Percentiles rank a stretch among this genome's conserved stretches.
Conservation (phyloP, 805 yeast species). For the Teunomyces funiuensis region DNA sequence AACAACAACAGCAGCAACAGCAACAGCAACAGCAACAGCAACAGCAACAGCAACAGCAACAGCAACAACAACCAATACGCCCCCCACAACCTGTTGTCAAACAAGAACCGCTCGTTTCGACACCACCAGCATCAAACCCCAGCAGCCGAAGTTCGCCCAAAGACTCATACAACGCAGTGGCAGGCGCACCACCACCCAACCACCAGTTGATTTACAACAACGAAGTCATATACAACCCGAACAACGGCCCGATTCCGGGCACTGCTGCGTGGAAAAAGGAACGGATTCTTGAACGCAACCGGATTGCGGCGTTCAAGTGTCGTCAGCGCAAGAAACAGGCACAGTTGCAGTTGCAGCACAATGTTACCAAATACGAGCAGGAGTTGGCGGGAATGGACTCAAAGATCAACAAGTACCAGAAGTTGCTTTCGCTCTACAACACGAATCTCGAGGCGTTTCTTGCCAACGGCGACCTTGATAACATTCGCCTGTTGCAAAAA, state of each 20-base stretch:
- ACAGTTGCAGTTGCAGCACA: constrained; percentile 64
- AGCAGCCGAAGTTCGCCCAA: constrained; percentile 7
- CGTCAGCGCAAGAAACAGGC: constrained; percentile 68
- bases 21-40: constrained; percentile 4
- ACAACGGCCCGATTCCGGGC: constrained; percentile 61
- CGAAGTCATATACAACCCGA: constrained; percentile 53
- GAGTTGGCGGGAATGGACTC: constrained; percentile 37
- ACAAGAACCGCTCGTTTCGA: constrained; percentile 3
- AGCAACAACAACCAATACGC: not conserved
- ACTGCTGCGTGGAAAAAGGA: constrained; percentile 69
- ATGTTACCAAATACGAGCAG: constrained; percentile 47
- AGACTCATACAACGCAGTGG: constrained; percentile 16
- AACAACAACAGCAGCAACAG: constrained; percentile 1
- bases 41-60: constrained; percentile 3
- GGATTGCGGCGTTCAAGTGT: constrained; percentile 70
- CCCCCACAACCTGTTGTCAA: not conserved
- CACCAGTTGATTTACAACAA: constrained; percentile 54
- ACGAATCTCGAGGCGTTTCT: constrained; percentile 10
- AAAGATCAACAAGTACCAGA: constrained; percentile 22
- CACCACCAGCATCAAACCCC: constrained; percentile 5
- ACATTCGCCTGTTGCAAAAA: constrained; percentile 8
- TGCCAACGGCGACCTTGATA: constrained; percentile 9
- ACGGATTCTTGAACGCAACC: constrained; percentile 57
- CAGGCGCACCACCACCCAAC: constrained; percentile 50
- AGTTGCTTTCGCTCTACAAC: constrained; percentile 11